Evolutionary conservation across 768 basidiomycete species (phyloP), one percentile per base, ranked within the genome.

Genomic region (Saitozyma podzolica): DNA sequence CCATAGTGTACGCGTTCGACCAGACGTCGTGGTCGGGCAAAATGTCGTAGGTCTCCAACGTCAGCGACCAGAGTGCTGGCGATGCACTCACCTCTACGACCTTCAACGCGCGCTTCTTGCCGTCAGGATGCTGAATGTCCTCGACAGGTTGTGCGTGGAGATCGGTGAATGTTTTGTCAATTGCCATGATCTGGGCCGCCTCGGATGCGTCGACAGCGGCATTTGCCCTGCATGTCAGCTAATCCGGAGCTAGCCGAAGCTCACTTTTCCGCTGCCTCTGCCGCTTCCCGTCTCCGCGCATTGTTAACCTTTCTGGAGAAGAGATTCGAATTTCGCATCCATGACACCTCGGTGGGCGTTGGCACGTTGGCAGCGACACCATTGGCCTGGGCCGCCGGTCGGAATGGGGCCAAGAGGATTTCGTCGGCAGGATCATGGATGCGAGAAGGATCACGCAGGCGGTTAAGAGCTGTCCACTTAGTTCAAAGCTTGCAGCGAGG

Each of bases 281-380:
- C 29, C 29, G 29, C 29, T 29, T 29, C 29, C 2, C 29, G 29
- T 42, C 59, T 57, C 37, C 73, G 64, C 40, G 59, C 57, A 13
- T 64, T 57, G 37, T 62, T 61, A n/a, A 63, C 67, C 52, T 71
- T 72, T 20, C 72, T 51, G 17, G 72, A 64, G 58, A 94, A 84
- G 72, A 96, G 94, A 72, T 93, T 92, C 0, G 93, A 95, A 77
- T 90, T 92, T 56, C 94, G 84, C 56, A 97, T 82, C 94, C 94
- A 97, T 0, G 91, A 84, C 10, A 96, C 93, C 61, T 91, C 79
- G 6, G n/a, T 84, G 66, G 42, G 61, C 13, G 11, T 83, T 75
- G 41, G 82, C 76, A 16, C 84, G 56, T 67, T 61, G 72, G 19
- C 83, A 29, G 29, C 76, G 51, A 19, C 86, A 82, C 62, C 69